These are phyloP conservation scores for Pythium grandisporangium DNA, from an alignment of 352 stramenopile species.

Conservation along the genomic window DNA sequence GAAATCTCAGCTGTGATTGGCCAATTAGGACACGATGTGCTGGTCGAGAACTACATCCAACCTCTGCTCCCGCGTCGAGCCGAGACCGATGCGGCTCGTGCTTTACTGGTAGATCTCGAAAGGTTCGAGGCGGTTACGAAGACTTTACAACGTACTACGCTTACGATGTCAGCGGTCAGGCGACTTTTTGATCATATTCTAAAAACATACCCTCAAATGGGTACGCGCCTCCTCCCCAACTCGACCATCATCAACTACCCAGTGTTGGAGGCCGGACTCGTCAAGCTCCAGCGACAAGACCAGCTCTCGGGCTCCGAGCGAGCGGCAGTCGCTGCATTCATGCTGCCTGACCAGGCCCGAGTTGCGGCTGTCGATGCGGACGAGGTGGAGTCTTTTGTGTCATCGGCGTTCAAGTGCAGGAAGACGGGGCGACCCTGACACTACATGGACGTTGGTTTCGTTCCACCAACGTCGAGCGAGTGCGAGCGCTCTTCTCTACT, in stretches of 20 bases:
- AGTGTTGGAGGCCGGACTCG: too few species aligned
- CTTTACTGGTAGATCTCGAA: constrained; percentile 2
- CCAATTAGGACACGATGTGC: constrained; percentile 2
- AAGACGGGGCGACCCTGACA: too few species aligned
- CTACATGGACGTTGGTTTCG: too few species aligned
- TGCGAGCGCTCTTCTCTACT: too few species aligned
- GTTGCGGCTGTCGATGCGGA: too few species aligned
- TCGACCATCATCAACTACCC: too few species aligned
- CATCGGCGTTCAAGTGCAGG: constrained; percentile 3
- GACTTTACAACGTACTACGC: constrained; percentile 3
- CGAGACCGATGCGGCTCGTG: constrained; percentile 2
- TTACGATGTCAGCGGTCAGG: constrained; percentile 3
- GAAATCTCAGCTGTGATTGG: constrained; percentile 1
- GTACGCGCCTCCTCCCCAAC: not conserved
- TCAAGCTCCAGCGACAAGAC: too few species aligned
- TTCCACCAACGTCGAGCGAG: too few species aligned
- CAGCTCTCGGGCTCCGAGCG: too few species aligned
- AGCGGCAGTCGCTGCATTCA: too few species aligned
- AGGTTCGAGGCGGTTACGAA: constrained; percentile 11
- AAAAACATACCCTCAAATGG: constrained; percentile 1
- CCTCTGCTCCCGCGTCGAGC: constrained; percentile 1
- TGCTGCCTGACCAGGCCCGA: too few species aligned
- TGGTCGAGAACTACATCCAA: constrained; percentile 8
- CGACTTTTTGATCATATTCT: constrained; percentile 6
- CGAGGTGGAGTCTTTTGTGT: constrained; percentile 4